Conservation (phyloP, 2,329 filamentous ascomycete species). For the Cercospora zeae-maydis region DNA sequence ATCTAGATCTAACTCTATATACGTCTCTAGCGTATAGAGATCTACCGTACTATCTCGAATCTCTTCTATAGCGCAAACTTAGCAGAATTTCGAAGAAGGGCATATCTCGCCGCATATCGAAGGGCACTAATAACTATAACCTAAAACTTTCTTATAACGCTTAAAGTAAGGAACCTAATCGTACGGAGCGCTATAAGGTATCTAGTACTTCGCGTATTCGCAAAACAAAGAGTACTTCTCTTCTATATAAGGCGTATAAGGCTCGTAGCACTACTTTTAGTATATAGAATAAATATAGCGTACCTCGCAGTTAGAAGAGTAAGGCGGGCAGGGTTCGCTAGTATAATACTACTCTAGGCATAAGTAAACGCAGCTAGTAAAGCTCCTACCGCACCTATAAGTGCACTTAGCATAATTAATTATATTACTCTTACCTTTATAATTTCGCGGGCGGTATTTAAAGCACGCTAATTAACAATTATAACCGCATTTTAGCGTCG, state of each 20-base stretch:
- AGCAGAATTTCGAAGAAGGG: constrained; percentile 53
- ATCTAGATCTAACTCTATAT: constrained; percentile 56
- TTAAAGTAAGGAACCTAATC: constrained; percentile 62
- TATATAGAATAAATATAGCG: constrained; percentile 58
- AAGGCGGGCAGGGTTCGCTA: constrained; percentile 48
- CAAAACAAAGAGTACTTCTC: constrained; percentile 54
- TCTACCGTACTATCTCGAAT: constrained; percentile 54
- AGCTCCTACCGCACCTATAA: constrained; percentile 50
- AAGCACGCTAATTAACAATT: constrained; percentile 50
- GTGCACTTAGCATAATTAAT: constrained; percentile 49
- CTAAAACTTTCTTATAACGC: constrained; percentile 53
- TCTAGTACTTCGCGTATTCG: constrained; percentile 48
- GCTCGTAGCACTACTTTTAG: constrained; percentile 54
- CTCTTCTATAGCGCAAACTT: constrained; percentile 49
- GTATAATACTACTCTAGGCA: constrained; percentile 55
- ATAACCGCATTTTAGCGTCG: constrained; percentile 56
- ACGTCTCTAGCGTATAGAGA: constrained; percentile 53
- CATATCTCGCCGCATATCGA: constrained; percentile 64
- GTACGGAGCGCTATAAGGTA: constrained; percentile 66
- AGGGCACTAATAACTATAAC: constrained; percentile 62
- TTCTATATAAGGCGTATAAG: constrained; percentile 60
- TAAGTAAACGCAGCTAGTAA: constrained; percentile 55
- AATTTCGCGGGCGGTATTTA: constrained; percentile 42
- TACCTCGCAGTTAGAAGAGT: constrained; percentile 53
- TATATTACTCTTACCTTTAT: no score